Percentiles rank a stretch among this genome's conserved stretches.
These are phyloP conservation scores for Trichoderma reesei DNA, from an alignment of 495 filamentous ascomycete genomes.

Conservation along the genomic window DNA sequence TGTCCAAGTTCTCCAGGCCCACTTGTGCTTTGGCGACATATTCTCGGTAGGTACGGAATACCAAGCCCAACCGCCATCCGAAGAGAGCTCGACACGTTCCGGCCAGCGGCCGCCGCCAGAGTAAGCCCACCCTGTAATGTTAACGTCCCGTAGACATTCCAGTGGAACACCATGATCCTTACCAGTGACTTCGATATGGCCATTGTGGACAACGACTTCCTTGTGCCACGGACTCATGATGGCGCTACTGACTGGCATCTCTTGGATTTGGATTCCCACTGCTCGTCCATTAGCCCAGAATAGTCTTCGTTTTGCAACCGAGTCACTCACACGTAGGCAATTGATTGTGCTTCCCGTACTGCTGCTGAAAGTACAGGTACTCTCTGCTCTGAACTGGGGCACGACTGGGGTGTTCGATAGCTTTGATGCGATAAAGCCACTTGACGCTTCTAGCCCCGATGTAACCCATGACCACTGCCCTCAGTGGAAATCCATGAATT, in stretches of 20 bases:
- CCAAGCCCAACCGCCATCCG: constrained; percentile 49
- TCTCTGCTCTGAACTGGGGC: constrained; percentile 41
- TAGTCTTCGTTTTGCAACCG: too few relatives aligned
- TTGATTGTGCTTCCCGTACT: constrained; percentile 52
- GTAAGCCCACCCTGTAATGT: constrained; percentile 47
- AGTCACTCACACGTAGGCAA: too few relatives aligned
- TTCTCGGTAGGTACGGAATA: constrained; percentile 44
- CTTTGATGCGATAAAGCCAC: constrained; percentile 78
- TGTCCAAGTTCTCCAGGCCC: constrained; percentile 45
- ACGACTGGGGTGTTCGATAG: constrained; percentile 69
- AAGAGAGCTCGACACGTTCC: constrained; percentile 45
- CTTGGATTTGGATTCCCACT: constrained; percentile 50
- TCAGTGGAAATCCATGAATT: constrained; percentile 79
- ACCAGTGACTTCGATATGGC: constrained; percentile 32
- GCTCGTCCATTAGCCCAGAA: constrained; percentile 19
- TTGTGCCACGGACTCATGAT: constrained; percentile 46
- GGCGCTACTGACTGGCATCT: constrained; percentile 52
- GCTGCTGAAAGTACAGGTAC: constrained; percentile 49
- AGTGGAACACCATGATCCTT: too few relatives aligned
- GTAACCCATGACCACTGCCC: constrained; percentile 82
- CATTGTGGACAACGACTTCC: constrained; percentile 44
- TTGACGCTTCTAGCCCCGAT: constrained; percentile 94
- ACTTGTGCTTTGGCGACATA: constrained; percentile 42
- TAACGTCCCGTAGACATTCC: too few relatives aligned
- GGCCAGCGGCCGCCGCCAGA: constrained; percentile 52